Evolutionary conservation across 495 filamentous ascomycete genomes (phyloP), one percentile per base, ranked within the genome.

Genomic region (Lepidopterella palustris): DNA sequence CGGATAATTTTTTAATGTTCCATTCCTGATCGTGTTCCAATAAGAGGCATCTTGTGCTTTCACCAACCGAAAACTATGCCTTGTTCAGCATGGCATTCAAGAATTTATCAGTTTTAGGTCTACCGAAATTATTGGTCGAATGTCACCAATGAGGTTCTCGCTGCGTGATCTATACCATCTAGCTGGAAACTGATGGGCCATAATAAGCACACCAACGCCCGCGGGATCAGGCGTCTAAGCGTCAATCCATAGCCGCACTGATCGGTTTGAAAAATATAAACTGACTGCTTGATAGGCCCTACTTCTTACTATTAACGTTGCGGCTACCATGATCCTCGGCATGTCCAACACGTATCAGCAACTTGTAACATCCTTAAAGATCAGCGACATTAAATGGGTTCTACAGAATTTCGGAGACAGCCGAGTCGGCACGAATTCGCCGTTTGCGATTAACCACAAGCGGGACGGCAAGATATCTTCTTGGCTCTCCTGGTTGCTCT

Each of bases 271-370:
- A n/a, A 50, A 50, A 50, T 20, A 50, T 10, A 50, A 13, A 15
- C 47, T 50, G 21, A 50, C 47, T 18, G 11, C 3, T 50, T 3
- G 13, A 13, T 18, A 42, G 35, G 47, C 47, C 5, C 25, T 50
- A 5, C 47, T 50, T 15, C 21, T 50, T 15, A 24, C 26, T 27
- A 50, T 50, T 24, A 50, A 50, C 50, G 26, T 61, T 2, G 59
- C 59, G 10, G 63, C 59, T 2, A 66, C 63, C 1, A 66, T 66
- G 63, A 39, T 66, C 18, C 32, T 65, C 2, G 62, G 62, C 18
- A 66, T 66, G 63, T 58, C 53, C 20, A 66, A 66, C 32, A 66
- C 63, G 0, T 66, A 66, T 27, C 63, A 66, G 42, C 63, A 66
- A 25, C 54, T 66, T 15, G 59, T 66, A 13, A 66, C 63, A 18